These are phyloP conservation scores for Diplodia sapinea DNA, from an alignment of 2,329 filamentous ascomycete genomes.

Conservation along the genomic window DNA sequence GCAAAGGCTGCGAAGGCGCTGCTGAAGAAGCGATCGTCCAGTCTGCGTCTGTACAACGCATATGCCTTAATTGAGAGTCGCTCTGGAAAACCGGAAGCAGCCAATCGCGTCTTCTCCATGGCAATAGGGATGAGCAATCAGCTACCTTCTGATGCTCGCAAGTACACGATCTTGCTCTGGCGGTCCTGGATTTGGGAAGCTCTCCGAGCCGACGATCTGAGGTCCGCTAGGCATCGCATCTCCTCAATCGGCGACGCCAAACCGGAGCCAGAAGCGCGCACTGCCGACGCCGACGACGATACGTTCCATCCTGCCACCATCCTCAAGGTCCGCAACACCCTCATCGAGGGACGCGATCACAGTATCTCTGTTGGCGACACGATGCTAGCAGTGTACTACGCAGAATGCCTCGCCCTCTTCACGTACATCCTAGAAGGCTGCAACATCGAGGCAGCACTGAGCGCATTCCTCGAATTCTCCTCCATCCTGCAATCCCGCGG, in stretches of 20 bases:
- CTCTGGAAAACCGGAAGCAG: conserved; percentile 62
- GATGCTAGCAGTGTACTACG: conserved; percentile 57
- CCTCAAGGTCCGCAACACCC: conserved; percentile 40
- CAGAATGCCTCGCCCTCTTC: conserved; percentile 69
- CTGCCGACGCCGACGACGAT: neutral
- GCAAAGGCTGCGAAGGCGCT: conserved; percentile 75
- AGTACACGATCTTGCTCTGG: conserved; percentile 58
- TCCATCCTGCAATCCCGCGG: conserved; percentile 39
- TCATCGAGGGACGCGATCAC: conserved; percentile 62
- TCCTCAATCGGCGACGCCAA: conserved; percentile 39
- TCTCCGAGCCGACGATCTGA: conserved; percentile 54
- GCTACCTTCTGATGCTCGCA: conserved; percentile 45
- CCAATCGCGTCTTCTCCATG: conserved; percentile 69
- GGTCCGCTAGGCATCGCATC: conserved; percentile 44
- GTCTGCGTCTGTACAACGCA: conserved; percentile 74
- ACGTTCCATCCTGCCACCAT: conserved; percentile 33
- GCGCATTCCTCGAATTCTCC: conserved; percentile 43
- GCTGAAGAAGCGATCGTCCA: conserved; percentile 70
- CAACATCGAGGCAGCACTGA: conserved; percentile 47
- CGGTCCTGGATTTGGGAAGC: conserved; percentile 71
- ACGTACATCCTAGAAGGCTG: conserved; percentile 64
- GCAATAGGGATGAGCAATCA: conserved; percentile 65
- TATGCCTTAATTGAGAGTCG: conserved; percentile 75
- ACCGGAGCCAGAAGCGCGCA: conserved; percentile 18
- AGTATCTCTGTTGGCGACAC: conserved; percentile 57